Base-by-base conservation (phyloP, 148 eudicot genomes). In the Silene latifolia region DNA sequence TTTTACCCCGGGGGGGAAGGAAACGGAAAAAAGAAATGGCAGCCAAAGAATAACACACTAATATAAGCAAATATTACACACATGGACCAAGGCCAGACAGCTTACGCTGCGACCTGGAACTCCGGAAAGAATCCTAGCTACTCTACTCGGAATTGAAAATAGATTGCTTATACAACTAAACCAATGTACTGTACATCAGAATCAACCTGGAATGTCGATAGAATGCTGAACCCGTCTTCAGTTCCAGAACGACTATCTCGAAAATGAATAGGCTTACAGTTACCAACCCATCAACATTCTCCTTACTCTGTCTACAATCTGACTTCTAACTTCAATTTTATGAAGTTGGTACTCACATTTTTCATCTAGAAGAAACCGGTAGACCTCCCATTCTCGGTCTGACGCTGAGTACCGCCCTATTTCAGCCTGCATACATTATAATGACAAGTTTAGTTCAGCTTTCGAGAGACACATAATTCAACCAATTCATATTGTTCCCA, bases 331-430 rank as follows among this genome's bases (percentile, higher is more conserved):
- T 23, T 47, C 78, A 72, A 72, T 60, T 64, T 78, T 84, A 67
- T 83, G 76, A 63, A 92, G 66, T 29, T 86, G 83, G 39, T 81
- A 85, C 69, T 65, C 79, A 64, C 93, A 85, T 21, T 79, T 86
- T 60, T 89, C 94, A 23, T 88, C 97, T 54, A 89, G 74, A 76
- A 90, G 92, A 71, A 92, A 88, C 79, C 90, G 84, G 82, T 87
- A 92, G 25, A 92, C 92, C 80, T 92, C 97, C 97, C 97, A 92
- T 80, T 88, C 97, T 9, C 89, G 90, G 59, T 86, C 90, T 56
- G 84, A 77, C 10, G 89, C 83, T 66, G 87, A 84, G 79, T 88
- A 83, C 76, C 97, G 83, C 57, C 97, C 94, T 54, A 92, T 92
- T 74, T 92, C 92, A 54, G 97, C 97, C 97, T 92, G 81, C 57